phyloP scores from a whole-genome alignment of 2,329 filamentous ascomycete species.

The Dothistroma pini region DNA sequence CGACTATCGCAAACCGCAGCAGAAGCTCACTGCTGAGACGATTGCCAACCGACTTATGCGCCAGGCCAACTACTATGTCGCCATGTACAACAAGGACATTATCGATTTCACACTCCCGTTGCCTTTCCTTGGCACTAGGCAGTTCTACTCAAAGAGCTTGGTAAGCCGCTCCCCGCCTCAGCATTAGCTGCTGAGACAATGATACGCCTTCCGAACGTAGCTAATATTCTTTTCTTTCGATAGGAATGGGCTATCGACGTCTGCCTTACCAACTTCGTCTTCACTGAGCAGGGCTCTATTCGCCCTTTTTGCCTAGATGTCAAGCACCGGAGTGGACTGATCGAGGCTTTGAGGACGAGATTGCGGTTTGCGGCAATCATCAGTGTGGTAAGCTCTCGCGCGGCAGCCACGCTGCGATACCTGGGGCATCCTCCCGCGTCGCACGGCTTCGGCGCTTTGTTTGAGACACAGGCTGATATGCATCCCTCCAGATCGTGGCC shows the following conservation, averaged over 20 bases:
- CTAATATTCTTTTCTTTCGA: too few relatives aligned
- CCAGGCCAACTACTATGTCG: slow-evolving; percentile 94
- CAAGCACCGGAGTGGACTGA: slow-evolving; percentile 72
- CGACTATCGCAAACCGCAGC: slow-evolving; percentile 54
- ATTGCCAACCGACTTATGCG: slow-evolving; percentile 97
- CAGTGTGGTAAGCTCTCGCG: slow-evolving; percentile 59
- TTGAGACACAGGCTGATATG: too few relatives aligned
- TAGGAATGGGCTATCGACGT: slow-evolving; percentile 92
- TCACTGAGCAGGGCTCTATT: slow-evolving; percentile 84
- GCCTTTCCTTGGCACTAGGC: slow-evolving; percentile 73
- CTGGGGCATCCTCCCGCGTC: too few relatives aligned
- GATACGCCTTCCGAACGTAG: too few relatives aligned
- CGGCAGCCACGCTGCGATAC: too few relatives aligned
- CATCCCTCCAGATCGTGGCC: slow-evolving; percentile 54
- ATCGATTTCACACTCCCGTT: slow-evolving; percentile 81
- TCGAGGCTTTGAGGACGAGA: slow-evolving; percentile 69
- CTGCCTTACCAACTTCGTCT: slow-evolving; percentile 89
- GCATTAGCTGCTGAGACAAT: too few relatives aligned
- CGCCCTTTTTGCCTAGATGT: slow-evolving; percentile 81
- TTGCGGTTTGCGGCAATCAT: slow-evolving; percentile 81
- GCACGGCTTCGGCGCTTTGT: too few relatives aligned
- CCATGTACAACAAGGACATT: slow-evolving; percentile 95
- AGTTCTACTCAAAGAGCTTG: slow-evolving; percentile 83
- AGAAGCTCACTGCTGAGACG: slow-evolving; percentile 91
- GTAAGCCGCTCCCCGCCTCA: too few relatives aligned